Conservation (phyloP, 768 basidiomycete genomes). For the Hericium erinaceus region DNA sequence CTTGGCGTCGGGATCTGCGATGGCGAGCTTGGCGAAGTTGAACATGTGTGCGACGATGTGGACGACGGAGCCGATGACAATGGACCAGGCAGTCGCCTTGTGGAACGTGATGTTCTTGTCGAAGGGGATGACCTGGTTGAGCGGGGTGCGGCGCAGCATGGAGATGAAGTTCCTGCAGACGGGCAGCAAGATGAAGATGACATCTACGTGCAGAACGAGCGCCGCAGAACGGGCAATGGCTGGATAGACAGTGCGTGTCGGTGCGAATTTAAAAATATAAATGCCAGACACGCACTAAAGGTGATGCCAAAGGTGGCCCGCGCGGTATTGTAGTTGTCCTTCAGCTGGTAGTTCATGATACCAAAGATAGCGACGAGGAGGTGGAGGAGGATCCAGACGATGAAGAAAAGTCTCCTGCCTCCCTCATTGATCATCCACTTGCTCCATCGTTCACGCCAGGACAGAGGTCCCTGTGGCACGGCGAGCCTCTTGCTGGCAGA, state of each 20-base stretch:
- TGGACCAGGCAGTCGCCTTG: constrained; percentile 87
- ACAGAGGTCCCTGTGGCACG: constrained; percentile 28
- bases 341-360: constrained; percentile 65
- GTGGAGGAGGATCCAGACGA: constrained; percentile 74
- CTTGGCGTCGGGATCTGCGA: constrained; percentile 42
- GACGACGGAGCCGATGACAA: constrained; percentile 65
- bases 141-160: constrained; percentile 71
- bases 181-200: constrained; percentile 89
- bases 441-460: constrained; percentile 38
- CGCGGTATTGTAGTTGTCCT: constrained; percentile 66
- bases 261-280: background rate
- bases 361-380: constrained; percentile 70
- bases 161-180: constrained; percentile 95
- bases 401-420: constrained; percentile 69
- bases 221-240: constrained; percentile 85
- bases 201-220: constrained; percentile 83
- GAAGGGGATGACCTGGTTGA: constrained; percentile 84
- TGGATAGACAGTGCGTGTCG: constrained; percentile 19
- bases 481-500: constrained; percentile 17
- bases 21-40: constrained; percentile 67
- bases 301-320: constrained; percentile 65
- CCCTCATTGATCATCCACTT: constrained; percentile 97
- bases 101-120: constrained; percentile 91
- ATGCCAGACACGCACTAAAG: constrained; percentile 43
- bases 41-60: constrained; percentile 82